These are phyloP conservation scores for Heterobasidion occidentale DNA, from an alignment of 1,284 basidiomycete genomes.

Conservation along the genomic window DNA sequence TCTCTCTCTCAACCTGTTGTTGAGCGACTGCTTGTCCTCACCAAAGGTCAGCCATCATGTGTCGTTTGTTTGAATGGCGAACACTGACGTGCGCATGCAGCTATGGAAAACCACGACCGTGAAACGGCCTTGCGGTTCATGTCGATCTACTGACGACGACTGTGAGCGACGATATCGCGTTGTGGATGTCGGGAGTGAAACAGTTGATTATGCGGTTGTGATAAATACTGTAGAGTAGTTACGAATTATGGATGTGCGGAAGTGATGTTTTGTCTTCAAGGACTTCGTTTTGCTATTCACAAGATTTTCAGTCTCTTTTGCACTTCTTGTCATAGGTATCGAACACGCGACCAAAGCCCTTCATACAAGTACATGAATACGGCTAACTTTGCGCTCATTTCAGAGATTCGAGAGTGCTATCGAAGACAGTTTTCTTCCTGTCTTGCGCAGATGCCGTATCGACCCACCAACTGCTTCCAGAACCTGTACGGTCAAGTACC, in stretches of 20 bases:
- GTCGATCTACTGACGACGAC: slow-evolving; percentile 72
- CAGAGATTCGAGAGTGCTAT: no score
- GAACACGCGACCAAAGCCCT: no score
- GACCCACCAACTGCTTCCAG: not conserved
- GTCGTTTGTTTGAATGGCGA: slow-evolving; percentile 4
- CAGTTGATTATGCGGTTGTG: slow-evolving; percentile 65
- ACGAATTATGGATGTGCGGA: not conserved
- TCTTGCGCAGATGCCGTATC: not conserved
- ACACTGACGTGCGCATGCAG: slow-evolving; percentile 29
- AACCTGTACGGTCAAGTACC: not conserved
- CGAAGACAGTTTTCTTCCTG: no score
- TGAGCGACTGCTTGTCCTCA: slow-evolving; percentile 60
- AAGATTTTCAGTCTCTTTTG: no score
- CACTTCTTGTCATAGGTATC: no score
- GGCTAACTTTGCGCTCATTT: no score
- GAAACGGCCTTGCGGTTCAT: slow-evolving; percentile 70
- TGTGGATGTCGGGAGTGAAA: slow-evolving; percentile 86
- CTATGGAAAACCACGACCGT: slow-evolving; percentile 68
- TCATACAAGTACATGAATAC: no score
- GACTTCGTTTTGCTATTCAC: not conserved
- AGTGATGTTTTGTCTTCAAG: not conserved
- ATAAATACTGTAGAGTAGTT: not conserved
- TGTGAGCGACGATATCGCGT: slow-evolving; percentile 72
- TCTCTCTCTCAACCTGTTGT: slow-evolving; percentile 69
- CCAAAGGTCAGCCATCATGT: slow-evolving; percentile 44